Base-by-base conservation (phyloP, 78 protist genomes). In the Chrysochromulina parva region DNA sequence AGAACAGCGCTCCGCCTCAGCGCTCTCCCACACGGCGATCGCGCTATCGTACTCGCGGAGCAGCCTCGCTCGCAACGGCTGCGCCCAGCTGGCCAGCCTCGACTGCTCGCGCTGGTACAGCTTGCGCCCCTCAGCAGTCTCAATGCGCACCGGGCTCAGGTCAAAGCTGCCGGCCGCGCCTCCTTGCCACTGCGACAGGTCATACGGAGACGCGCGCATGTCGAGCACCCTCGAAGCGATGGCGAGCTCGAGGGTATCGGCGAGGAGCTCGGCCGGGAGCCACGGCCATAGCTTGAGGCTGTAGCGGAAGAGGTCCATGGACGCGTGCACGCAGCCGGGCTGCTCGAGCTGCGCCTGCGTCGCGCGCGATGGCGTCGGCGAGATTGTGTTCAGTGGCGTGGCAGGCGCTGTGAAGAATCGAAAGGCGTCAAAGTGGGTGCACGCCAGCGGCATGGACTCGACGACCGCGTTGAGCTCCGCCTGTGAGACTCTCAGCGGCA, bases 321-420 rank as follows among this genome's bases (percentile, higher is more conserved):
- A 0, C 14, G 90, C 90, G 58, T 88, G 90, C 62, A 88, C 62
- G 78, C 90, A 88, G 6, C 81, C 90, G 84, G 84, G 84, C 84
- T 74, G 84, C 58, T 74, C 84, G 26, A 50, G 28, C 52, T 5
- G 52, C 16, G 47, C n/a, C 58, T 74, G 84, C 20, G 7, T 11
- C n/a, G 22, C 14, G 48, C 84, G 53, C 53, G 26, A 0, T 22
- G 24, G 84, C 58, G 14, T 4, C n/a, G 47, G 47, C 48, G 0
- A 22, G 84, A 2, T 26, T 2, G 13, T 11, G n/a, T 74, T 74
- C 47, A 48, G n/a, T 57, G 48, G 50, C 38, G 24, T 13, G 26
- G 74, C 88, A 1, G 53, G 57, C 28, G 48, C 19, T 0, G 90
- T 24, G 73, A 66, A 88, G 90, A 88, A 88, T 53, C 90, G 90